Evolutionary conservation across 2,329 filamentous ascomycete species (phyloP), one percentile per base, ranked within the genome.

Genomic region (Pseudogymnoascus sp.): DNA sequence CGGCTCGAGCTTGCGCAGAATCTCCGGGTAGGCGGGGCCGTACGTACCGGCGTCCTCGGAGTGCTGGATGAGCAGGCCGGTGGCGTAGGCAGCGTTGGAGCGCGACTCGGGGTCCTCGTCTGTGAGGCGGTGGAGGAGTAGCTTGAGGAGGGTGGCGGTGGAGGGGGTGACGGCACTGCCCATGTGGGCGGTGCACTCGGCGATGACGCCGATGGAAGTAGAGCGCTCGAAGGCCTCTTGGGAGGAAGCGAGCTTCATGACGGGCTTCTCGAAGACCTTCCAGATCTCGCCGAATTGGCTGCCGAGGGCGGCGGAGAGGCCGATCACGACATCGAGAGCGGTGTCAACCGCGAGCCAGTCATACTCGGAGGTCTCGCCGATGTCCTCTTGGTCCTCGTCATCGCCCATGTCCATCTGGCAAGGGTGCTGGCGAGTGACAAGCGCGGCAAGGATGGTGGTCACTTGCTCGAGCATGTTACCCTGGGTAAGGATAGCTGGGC

Each of bases 321-420:
- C 90, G 58, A 90, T 90, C 57, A 96, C 80, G 52, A 95, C 90
- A 65, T 97, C 94, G 60, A 97, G 82, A 34, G 90, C 92, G 8
- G 91, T 96, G 76, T 99, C 94, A 59, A 97, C 88, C 58, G 96
- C 87, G 15, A 96, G 83, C 94, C 94, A 97, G 77, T 97, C 94
- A 69, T 95, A 96, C 76, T 99, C 94, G 2, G 92, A 95, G 28
- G 88, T 71, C 91, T 92, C 59, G 60, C 88, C 83, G 8, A 85
- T 78, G n/a, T 85, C 84, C 60, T 84, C 81, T 63, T 87, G 83
- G 67, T 92, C 91, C 60, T 89, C 88, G 63, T 90, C 86, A 62
- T 89, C 87, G 48, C 88, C 89, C 19, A 95, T 83, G 70, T 96
- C 92, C 70, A 92, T 84, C 75, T 99, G 94, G 78, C 90, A 96